These are phyloP conservation scores for Microsporum audouinii DNA, from an alignment of 2,329 filamentous ascomycete genomes.

Conservation along the genomic window DNA sequence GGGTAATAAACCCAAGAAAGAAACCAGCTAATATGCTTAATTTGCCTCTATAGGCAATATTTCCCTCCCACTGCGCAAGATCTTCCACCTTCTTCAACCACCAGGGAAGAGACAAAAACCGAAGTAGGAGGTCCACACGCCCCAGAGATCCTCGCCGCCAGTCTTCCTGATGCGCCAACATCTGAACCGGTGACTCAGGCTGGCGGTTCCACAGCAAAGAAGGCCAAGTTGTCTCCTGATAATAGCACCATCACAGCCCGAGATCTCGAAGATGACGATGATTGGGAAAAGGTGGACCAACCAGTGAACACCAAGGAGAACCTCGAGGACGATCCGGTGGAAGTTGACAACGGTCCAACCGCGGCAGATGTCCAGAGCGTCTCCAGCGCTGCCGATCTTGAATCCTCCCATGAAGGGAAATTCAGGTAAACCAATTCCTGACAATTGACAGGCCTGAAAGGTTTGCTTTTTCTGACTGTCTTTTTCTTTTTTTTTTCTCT, in stretches of 20 bases:
- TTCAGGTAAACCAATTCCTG: not conserved
- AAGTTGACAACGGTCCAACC: conserved; percentile 23
- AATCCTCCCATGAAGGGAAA: conserved; percentile 11
- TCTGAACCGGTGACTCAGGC: conserved; percentile 35
- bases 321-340: conserved; percentile 26
- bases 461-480: not conserved
- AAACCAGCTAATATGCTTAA: not conserved
- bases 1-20: not conserved
- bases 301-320: conserved; percentile 19
- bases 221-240: conserved; percentile 1
- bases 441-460: not conserved
- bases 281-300: conserved; percentile 31
- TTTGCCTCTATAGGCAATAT: conserved; percentile 27
- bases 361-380: conserved; percentile 26
- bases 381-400: conserved; percentile 21
- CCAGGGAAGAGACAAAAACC: not conserved
- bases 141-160: conserved; percentile 27
- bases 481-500: not conserved
- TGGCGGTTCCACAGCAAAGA: conserved; percentile 5
- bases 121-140: conserved; percentile 11
- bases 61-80: conserved; percentile 37
- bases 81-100: not conserved
- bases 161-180: conserved; percentile 40
- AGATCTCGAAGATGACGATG: conserved; percentile 24
- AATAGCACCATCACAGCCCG: conserved; percentile 8